Evolutionary conservation across 345 rosid species (phyloP).

Genomic region (Clarkia xantiana): DNA sequence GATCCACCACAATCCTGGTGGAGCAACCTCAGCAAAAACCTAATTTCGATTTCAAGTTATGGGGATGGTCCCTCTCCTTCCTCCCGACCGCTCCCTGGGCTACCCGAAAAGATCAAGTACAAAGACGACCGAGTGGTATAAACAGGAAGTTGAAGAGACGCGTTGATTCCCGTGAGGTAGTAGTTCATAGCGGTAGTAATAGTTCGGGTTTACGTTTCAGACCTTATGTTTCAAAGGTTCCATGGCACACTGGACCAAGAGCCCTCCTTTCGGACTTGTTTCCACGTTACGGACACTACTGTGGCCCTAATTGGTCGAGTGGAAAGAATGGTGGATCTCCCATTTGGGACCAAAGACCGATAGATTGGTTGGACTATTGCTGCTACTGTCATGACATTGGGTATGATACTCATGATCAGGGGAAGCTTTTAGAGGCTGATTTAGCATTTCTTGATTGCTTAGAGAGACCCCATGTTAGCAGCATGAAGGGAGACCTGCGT

Average conservation of each 20-base stretch:
- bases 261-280: slow-evolving; percentile 82
- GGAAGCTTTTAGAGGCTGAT: slow-evolving; percentile 71
- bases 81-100: slow-evolving; percentile 46
- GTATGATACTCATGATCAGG: slow-evolving; percentile 85
- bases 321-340: slow-evolving; percentile 75
- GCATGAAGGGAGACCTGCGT: slow-evolving; percentile 39
- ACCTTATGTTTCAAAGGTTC: slow-evolving; percentile 86
- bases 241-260: slow-evolving; percentile 90
- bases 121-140: slow-evolving; percentile 35
- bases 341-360: slow-evolving; percentile 88
- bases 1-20: slow-evolving; percentile 14
- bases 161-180: slow-evolving; percentile 17
- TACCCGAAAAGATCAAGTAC: slow-evolving; percentile 14
- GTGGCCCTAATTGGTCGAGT: slow-evolving; percentile 99
- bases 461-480: slow-evolving; percentile 52
- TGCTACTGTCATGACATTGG: slow-evolving; percentile 98
- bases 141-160: slow-evolving; percentile 47
- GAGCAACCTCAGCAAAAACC: slow-evolving; percentile 25
- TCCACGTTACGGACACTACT: slow-evolving; percentile 88
- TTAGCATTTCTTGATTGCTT: slow-evolving; percentile 78
- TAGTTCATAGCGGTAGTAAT: slow-evolving; percentile 10
- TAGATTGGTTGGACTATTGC: slow-evolving; percentile 92
- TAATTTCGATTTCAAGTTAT: slow-evolving; percentile 26
- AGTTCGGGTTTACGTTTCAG: slow-evolving; percentile 45
- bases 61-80: slow-evolving; percentile 59